Percentiles rank a stretch among this genome's conserved stretches.
These are phyloP conservation scores for Entomortierella lignicola DNA, from an alignment of 192 early-diverging fungal species.

Conservation along the genomic window DNA sequence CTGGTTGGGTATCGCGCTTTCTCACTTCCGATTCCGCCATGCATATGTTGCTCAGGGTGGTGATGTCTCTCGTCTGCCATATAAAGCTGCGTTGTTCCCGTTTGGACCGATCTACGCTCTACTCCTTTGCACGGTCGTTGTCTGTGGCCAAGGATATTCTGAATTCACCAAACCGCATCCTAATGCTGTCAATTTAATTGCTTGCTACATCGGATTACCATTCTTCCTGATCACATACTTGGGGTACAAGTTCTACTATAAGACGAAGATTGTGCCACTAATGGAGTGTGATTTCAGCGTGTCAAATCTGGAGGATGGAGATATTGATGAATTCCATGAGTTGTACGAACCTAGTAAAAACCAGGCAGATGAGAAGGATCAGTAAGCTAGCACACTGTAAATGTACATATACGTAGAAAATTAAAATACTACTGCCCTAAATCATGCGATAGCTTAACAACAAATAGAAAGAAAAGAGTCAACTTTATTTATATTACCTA, in stretches of 20 bases:
- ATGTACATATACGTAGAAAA: no score
- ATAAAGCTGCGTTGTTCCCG: conserved; percentile 80
- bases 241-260: conserved; percentile 73
- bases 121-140: conserved; percentile 70
- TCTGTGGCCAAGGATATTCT: conserved; percentile 72
- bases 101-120: conserved; percentile 80
- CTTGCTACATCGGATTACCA: conserved; percentile 69
- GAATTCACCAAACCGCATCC: conserved; percentile 68
- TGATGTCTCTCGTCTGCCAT: conserved; percentile 71
- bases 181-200: conserved; percentile 65
- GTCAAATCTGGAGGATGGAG: conserved; percentile 46
- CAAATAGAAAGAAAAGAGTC: no score
- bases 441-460: no score
- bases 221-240: conserved; percentile 72
- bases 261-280: conserved; percentile 70
- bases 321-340: conserved; percentile 53
- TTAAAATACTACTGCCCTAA: no score
- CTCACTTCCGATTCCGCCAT: conserved; percentile 88
- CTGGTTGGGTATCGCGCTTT: conserved; percentile 88
- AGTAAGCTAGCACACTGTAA: conserved; percentile 11
- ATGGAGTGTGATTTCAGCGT: conserved; percentile 70
- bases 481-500: no score
- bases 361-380: conserved; percentile 43
- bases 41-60: conserved; percentile 81
- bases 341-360: conserved; percentile 46